Base-by-base conservation (phyloP, 129 eudicot genomes). In the Rutidosis leptorrhynchoides region DNA sequence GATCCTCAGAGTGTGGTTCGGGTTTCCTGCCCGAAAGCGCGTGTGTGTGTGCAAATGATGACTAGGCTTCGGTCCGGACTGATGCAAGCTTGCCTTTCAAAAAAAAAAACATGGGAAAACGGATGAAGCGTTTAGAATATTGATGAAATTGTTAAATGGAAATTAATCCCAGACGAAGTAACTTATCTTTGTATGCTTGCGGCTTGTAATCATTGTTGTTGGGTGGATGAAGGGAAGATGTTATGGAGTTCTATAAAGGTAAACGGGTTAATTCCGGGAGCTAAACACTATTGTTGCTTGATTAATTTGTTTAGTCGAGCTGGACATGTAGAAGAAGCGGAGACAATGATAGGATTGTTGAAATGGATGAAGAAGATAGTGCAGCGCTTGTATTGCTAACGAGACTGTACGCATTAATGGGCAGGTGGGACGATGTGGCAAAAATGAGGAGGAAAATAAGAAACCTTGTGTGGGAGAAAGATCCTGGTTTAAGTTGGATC, bases 51-150 rank as follows among this genome's bases (percentile, higher is more conserved):
- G n/a, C n/a, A n/a, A n/a, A n/a, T n/a, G n/a, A n/a, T n/a, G n/a
- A n/a, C n/a, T n/a, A n/a, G n/a, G n/a, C n/a, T n/a, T n/a, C n/a
- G n/a, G n/a, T n/a, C n/a, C n/a, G n/a, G n/a, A n/a, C n/a, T n/a
- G n/a, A n/a, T n/a, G n/a, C n/a, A n/a, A n/a, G n/a, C n/a, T n/a
- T n/a, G n/a, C n/a, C n/a, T n/a, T n/a, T n/a, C n/a, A n/a, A n/a
- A n/a, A n/a, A n/a, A n/a, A n/a, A n/a, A n/a, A 84, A 73, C 97
- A 90, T 70, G 97, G 98, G 28, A 88, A 73, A 78, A 83, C 84
- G 11, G 70, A 67, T 4, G 84, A 68, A 64, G 90, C 90, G 14
- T 77, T 83, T 48, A 64, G 58, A 60, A 78, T 83, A 20, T 79
- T 16, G 81, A 84, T 33, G 65, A 81, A 67, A 83, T 92, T 59